Evolutionary conservation across 2,329 filamentous ascomycete genomes (phyloP), one percentile per base, ranked within the genome.

Genomic region (Fonsecaea monophora): DNA sequence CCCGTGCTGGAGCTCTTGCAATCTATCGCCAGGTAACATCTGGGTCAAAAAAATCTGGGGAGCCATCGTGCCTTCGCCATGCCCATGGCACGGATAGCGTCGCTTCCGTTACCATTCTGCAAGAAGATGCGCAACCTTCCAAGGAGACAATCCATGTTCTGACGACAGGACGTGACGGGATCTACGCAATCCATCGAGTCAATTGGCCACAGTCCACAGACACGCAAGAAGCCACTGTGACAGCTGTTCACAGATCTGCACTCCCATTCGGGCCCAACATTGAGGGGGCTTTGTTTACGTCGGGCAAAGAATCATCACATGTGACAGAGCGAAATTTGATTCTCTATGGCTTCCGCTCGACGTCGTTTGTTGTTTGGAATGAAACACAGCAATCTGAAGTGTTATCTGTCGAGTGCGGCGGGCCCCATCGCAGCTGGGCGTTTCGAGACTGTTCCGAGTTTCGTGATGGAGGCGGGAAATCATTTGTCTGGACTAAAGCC

Each of bases 361-460:
- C 88, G 68, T 83, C 87, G 55, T 96, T 98, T 74, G 82, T 96
- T 12, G 85, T 94, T 9, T 95, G 92, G 87, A 92, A 97, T 75
- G 88, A 91, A 75, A 88, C 87, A 0, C 82, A 81, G 1, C 88
- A 92, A 66, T 85, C 87, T 64, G 90, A 94, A 73, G 77, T 94
- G 15, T 86, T 90, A 62, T 84, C 83, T 0, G 83, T 96, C 35
- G 89, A 93, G 57, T 97, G 94, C 75, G 94, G 94, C 63, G 94
- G 94, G 38, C 89, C 89, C 0, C 92, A 97, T 75, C 86, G 94
- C 62, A 89, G 85, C 37, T 97, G 92, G 84, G 85, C 87, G 2
- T 91, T 85, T 69, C 74, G 75, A 8, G 74, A 76, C 12, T 71
- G 71, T 7, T 62, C 65, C 1, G 70, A 71, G 9, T 67, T 67